These are phyloP conservation scores for Trypanosoma platydactyli DNA, from an alignment of 208 protist genomes.

Conservation along the genomic window DNA sequence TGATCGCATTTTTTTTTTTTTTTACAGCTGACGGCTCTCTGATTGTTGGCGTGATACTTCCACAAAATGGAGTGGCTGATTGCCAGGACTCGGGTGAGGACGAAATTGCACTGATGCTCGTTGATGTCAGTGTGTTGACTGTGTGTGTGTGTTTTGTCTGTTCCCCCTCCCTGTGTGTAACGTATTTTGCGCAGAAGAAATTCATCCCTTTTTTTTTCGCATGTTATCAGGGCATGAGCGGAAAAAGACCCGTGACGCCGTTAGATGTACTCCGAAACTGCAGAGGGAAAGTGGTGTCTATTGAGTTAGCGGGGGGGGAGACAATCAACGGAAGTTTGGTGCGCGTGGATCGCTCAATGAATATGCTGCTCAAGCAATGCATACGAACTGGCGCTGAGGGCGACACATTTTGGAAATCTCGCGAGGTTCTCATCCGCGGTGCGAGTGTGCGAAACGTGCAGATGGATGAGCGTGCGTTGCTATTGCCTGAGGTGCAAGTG, in stretches of 20 bases:
- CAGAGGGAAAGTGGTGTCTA: constrained; percentile 71
- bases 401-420: constrained; percentile 63
- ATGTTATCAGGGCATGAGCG: constrained; percentile 34
- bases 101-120: constrained; percentile 17
- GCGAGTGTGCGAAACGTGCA: constrained; percentile 76
- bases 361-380: constrained; percentile 78
- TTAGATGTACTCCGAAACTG: constrained; percentile 84
- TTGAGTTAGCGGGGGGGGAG: constrained; percentile 68
- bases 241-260: constrained; percentile 44
- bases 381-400: constrained; percentile 65
- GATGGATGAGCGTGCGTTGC: constrained; percentile 66
- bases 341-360: constrained; percentile 80
- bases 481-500: constrained; percentile 7
- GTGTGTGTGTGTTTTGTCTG: constrained; percentile 5
- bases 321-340: constrained; percentile 83
- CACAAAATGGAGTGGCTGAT: constrained; percentile 45
- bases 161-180: constrained; percentile 24
- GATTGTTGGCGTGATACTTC: constrained; percentile 40
- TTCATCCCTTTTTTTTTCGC: neutral
- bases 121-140: neutral
- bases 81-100: constrained; percentile 31
- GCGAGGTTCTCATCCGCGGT: constrained; percentile 74
- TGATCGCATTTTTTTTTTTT: constrained; percentile 65
- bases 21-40: constrained; percentile 40
- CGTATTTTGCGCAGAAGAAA: too few relatives aligned